phyloP scores from a whole-genome alignment of 306 rosid genomes.

The Fragaria ananassa region DNA sequence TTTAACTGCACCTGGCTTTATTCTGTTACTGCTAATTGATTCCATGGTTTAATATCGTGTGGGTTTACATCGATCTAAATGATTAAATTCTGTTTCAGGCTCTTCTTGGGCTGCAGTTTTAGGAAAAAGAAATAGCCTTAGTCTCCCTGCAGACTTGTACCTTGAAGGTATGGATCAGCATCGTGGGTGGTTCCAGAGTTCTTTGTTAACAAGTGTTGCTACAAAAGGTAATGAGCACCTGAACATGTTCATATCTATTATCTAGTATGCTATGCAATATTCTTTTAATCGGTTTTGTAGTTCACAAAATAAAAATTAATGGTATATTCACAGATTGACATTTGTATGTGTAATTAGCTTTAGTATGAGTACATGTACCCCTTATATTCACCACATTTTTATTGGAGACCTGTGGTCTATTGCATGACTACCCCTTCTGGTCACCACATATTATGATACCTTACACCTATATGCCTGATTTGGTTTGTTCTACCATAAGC shows the following conservation, averaged over 20 bases:
- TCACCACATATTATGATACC: background rate
- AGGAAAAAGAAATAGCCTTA: slow-evolving; percentile 60
- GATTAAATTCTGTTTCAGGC: slow-evolving; percentile 57
- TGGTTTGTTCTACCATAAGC: slow-evolving; percentile 2
- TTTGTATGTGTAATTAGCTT: background rate
- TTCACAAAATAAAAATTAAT: background rate
- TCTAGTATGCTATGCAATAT: background rate
- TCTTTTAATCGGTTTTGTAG: background rate
- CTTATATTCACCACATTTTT: background rate
- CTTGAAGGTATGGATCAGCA: slow-evolving; percentile 99
- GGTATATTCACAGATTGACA: background rate
- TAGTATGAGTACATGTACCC: background rate
- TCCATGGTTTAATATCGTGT: slow-evolving; percentile 8
- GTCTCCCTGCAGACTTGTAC: slow-evolving; percentile 87
- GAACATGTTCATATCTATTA: slow-evolving; percentile 11
- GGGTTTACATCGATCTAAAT: slow-evolving; percentile 18
- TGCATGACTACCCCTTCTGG: background rate
- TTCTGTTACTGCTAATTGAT: background rate
- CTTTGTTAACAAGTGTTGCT: slow-evolving; percentile 85
- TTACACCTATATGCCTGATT: background rate
- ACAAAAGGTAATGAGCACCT: slow-evolving; percentile 63
- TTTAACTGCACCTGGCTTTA: slow-evolving; percentile 5
- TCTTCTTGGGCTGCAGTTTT: slow-evolving; percentile 99
- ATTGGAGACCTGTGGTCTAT: background rate
- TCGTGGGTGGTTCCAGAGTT: slow-evolving; percentile 99